These are phyloP conservation scores for Plasmodium inui DNA, from an alignment of 169 alveolate genomes.

Conservation along the genomic window DNA sequence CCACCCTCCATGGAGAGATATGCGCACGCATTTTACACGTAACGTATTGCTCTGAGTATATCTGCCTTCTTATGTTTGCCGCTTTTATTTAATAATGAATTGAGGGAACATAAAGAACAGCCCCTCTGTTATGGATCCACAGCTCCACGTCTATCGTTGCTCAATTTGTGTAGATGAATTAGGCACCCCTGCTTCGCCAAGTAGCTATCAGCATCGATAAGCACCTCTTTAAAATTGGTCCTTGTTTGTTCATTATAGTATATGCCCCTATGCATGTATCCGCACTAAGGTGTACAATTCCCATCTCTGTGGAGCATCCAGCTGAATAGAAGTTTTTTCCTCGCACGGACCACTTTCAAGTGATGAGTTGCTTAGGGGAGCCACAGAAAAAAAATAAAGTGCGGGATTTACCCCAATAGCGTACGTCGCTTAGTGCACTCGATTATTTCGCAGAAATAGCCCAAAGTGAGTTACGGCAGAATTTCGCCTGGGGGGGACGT, in stretches of 20 bases:
- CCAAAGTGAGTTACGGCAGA: neutral
- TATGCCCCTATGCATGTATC: neutral
- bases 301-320: neutral
- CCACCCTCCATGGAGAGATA: neutral
- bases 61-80: neutral
- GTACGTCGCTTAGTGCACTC: neutral
- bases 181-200: neutral
- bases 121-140: neutral
- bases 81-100: neutral
- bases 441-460: neutral
- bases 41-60: neutral
- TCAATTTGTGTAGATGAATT: neutral
- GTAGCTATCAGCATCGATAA: neutral
- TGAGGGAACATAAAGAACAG: neutral
- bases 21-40: neutral
- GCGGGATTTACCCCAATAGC: conserved; percentile 1
- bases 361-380: neutral
- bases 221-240: neutral
- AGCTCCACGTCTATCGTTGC: neutral
- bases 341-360: neutral
- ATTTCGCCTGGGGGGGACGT: neutral
- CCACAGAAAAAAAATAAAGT: neutral
- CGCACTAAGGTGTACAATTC: neutral
- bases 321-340: neutral
- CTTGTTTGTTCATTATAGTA: neutral